Evolutionary conservation across 257 asterid genomes (phyloP).

Genomic region (Salvia hispanica): DNA sequence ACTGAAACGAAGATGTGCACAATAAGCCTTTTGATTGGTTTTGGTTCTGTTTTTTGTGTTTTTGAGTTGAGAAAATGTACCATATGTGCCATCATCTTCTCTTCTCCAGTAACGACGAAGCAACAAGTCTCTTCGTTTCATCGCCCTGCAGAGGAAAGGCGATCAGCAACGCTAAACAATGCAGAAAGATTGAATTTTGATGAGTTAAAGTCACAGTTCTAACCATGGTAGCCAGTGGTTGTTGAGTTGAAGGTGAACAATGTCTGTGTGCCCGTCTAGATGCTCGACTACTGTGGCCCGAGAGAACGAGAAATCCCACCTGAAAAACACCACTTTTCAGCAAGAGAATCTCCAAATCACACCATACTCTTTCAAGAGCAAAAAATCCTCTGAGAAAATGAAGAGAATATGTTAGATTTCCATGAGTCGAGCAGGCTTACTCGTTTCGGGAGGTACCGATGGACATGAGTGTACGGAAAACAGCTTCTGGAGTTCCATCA

Average conservation of each 20-base stretch:
- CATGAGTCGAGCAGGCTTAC: conserved; percentile 45
- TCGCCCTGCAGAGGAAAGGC: conserved; percentile 55
- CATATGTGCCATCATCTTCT: conserved; percentile 95
- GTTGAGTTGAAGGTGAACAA: conserved; percentile 67
- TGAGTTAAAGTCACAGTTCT: conserved; percentile 27
- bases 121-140: conserved; percentile 77
- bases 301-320: conserved; percentile 87
- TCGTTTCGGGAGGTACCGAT: conserved; percentile 85
- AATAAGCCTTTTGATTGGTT: too few species aligned
- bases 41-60: not conserved
- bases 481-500: conserved; percentile 83
- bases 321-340: conserved; percentile 35
- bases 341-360: conserved; percentile 6
- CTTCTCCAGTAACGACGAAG: conserved; percentile 96
- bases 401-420: not conserved
- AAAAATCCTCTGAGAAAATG: not conserved
- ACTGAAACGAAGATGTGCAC: conserved; percentile 48
- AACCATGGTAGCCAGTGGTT: conserved; percentile 94
- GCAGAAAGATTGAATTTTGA: not conserved
- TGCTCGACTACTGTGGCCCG: conserved; percentile 79
- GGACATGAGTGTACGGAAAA: conserved; percentile 82
- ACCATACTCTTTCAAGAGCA: not conserved
- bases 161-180: conserved; percentile 22
- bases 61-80: conserved; percentile 37
- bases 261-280: conserved; percentile 91